Base-by-base conservation (phyloP, 2,329 filamentous ascomycete species). In the Metarhizium anisopliae region DNA sequence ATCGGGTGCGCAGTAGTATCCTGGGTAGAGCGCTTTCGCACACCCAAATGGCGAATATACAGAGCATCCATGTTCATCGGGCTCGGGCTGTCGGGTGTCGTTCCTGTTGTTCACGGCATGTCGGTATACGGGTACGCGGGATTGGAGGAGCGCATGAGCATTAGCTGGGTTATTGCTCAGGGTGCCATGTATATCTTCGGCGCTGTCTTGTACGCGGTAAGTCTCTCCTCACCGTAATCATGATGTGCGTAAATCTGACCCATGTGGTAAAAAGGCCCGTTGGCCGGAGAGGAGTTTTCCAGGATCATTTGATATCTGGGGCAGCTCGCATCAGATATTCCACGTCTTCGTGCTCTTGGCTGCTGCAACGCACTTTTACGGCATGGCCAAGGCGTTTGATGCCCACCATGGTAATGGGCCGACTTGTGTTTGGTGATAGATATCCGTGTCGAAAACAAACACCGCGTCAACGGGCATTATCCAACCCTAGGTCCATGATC, bases 261-360 rank as follows among this genome's bases (percentile, higher is more conserved):
- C 6, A 5, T 43, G 42, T 52, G 32, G 35, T 47, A 6, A 13
- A 6, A 42, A 88, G 84, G 77, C 82, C 54, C 85, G 94, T 42
- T 85, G 93, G 71, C 94, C 94, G 0, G 94, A 99, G 74, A 80
- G 90, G 58, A 83, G 80, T 65, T 81, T 75, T 49, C 94, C 93
- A 0, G 89, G 90, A 1, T 76, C 70, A 7, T 96, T 93, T 66
- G 94, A 99, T 71, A 89, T 96, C 53, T 89, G 89, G 82, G 93
- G 94, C 42, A 91, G 86, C 67, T 96, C 90, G 20, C 94, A 99
- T 71, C 94, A 99, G 73, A 87, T 99, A 60, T 99, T 99, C 70
- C 94, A 99, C 74, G 76, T 95, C 43, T 80, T 94, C 60, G 92
- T 99, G 32, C 77, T 97, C 16, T 70, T 91, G 58, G 94, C 94